Evolutionary conservation across 2,329 filamentous ascomycete species (phyloP).

Genomic region (Ascochyta rabiei): DNA sequence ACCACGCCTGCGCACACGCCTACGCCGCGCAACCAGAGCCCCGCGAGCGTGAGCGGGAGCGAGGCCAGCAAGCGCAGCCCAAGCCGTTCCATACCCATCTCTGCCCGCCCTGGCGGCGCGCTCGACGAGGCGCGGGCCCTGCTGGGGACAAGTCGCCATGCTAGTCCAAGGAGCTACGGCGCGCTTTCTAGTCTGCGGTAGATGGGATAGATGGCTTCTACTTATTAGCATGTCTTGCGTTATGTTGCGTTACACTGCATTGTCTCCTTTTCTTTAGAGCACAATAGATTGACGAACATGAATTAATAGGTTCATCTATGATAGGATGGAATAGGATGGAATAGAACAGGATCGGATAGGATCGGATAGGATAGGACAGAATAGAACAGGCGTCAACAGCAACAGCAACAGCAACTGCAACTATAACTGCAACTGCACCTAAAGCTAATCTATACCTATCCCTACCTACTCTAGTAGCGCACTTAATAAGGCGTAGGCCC

Average conservation of each 20-base stretch:
- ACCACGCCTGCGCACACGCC: constrained; percentile 35
- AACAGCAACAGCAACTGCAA: no score
- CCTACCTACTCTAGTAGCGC: no score
- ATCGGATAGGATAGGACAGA: background rate
- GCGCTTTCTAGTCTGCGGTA: constrained; percentile 4
- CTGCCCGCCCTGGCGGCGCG: constrained; percentile 22
- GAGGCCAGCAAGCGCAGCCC: background rate
- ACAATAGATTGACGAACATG: no score
- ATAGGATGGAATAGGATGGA: no score
- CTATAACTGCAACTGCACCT: no score
- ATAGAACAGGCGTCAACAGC: no score
- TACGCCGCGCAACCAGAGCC: constrained; percentile 7
- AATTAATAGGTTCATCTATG: no score
- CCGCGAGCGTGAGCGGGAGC: constrained; percentile 2
- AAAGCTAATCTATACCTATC: no score
- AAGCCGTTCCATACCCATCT: constrained; percentile 27
- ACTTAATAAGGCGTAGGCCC: no score
- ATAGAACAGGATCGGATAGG: background rate
- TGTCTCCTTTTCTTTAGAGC: no score
- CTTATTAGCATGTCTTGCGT: no score
- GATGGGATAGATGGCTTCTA: background rate
- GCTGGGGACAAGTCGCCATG: constrained; percentile 39
- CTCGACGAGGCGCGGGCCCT: constrained; percentile 47
- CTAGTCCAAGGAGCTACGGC: constrained; percentile 45
- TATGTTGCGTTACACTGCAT: no score